phyloP scores from a whole-genome alignment of 257 asterid species.

The Lantana camara region DNA sequence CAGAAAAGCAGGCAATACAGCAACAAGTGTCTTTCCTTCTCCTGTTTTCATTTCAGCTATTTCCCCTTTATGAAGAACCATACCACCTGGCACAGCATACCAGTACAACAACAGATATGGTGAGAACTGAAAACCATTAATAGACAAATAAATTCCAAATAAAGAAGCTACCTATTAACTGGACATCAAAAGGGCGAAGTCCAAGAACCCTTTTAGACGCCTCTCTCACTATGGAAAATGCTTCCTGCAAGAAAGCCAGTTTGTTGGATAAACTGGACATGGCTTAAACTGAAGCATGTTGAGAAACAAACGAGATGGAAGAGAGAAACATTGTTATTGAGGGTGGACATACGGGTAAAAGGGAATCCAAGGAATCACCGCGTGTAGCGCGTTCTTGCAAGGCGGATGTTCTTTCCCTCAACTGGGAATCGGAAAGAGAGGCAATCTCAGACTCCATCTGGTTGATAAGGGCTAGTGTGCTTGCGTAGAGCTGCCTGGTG shows the following conservation, averaged over 20 bases:
- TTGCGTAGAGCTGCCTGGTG: slow-evolving; percentile 64
- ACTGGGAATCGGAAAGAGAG: slow-evolving; percentile 70
- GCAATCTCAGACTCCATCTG: slow-evolving; percentile 72
- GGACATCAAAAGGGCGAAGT: slow-evolving; percentile 97
- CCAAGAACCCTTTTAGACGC: slow-evolving; percentile 97
- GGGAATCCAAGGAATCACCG: slow-evolving; percentile 78
- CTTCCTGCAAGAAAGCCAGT: slow-evolving; percentile 68
- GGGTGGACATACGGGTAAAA: slow-evolving; percentile 71
- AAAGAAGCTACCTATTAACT: slow-evolving; percentile 68
- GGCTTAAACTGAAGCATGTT: background rate
- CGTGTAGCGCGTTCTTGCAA: slow-evolving; percentile 67
- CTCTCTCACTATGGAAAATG: slow-evolving; percentile 91
- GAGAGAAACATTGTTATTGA: background rate
- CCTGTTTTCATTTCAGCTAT: slow-evolving; percentile 99
- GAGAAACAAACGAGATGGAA: background rate
- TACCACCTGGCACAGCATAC: slow-evolving; percentile 61
- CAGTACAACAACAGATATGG: slow-evolving; percentile 15
- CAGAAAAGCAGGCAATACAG: slow-evolving; percentile 89
- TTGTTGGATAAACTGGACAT: background rate
- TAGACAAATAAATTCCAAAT: slow-evolving; percentile 10
- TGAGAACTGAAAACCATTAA: background rate
- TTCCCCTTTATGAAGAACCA: slow-evolving; percentile 99
- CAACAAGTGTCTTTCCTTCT: slow-evolving; percentile 98
- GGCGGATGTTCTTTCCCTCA: slow-evolving; percentile 71
- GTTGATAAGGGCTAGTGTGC: slow-evolving; percentile 63